Conservation (phyloP, 108 stramenopile species). For the Skeletonema costatum region DNA sequence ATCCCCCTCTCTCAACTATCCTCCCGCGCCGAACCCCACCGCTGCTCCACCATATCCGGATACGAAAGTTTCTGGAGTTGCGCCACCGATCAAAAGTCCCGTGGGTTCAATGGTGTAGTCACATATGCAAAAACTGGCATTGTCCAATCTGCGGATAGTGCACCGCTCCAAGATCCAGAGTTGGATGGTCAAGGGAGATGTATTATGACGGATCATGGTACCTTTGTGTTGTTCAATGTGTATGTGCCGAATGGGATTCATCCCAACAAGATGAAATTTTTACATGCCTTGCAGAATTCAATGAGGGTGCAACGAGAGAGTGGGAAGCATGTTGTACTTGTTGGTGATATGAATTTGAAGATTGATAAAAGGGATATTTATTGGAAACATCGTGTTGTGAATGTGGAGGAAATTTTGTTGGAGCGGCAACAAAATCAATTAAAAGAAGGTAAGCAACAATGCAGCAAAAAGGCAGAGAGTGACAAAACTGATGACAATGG, state of each 20-base stretch:
- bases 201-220: conserved; percentile 91
- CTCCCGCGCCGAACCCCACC: conserved; percentile 64
- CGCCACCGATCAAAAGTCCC: conserved; percentile 55
- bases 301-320: conserved; percentile 65
- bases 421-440: background rate
- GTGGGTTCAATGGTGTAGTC: conserved; percentile 90
- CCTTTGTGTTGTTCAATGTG: conserved; percentile 88
- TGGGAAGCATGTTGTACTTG: conserved; percentile 76
- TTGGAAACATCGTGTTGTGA: conserved; percentile 66
- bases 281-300: conserved; percentile 72
- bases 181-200: conserved; percentile 89
- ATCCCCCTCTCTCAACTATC: conserved; percentile 70
- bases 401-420: conserved; percentile 59
- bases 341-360: conserved; percentile 90
- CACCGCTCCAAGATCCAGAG: conserved; percentile 58
- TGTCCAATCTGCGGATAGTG: conserved; percentile 56
- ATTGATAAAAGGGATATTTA: conserved; percentile 58
- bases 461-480: background rate
- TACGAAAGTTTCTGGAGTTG: conserved; percentile 90
- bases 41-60: conserved; percentile 57
- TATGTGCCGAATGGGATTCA: conserved; percentile 82
- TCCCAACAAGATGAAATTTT: conserved; percentile 80
- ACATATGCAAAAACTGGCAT: conserved; percentile 76
- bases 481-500: background rate
- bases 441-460: conserved; percentile 20